phyloP scores from a whole-genome alignment of 108 stramenopile genomes.

The Fistulifera pelliculosa region DNA sequence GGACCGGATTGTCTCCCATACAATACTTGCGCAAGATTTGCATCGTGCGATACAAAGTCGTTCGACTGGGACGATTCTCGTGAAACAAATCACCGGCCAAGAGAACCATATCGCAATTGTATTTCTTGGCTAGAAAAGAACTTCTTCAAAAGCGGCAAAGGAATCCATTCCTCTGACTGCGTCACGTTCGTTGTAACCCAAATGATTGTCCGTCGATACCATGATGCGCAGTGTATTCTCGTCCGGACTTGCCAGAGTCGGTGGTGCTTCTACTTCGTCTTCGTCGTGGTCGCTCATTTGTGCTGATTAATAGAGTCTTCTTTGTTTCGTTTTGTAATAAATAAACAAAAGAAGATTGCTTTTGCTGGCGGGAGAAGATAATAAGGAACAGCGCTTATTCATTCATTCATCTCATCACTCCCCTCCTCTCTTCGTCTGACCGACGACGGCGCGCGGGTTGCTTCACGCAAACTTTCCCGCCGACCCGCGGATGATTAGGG shows the following conservation, averaged over 20 bases:
- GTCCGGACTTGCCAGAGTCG: conserved; percentile 19
- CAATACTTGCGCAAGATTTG: conserved; percentile 84
- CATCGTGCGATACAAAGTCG: conserved; percentile 86
- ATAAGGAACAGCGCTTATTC: too few relatives aligned
- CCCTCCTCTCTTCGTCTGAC: too few relatives aligned
- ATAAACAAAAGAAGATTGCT: too few relatives aligned
- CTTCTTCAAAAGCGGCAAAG: conserved; percentile 95
- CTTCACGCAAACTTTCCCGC: too few relatives aligned
- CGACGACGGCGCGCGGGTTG: too few relatives aligned
- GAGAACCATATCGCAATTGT: conserved; percentile 79
- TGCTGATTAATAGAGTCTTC: too few relatives aligned
- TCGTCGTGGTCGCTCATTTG: too few relatives aligned
- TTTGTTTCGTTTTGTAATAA: too few relatives aligned
- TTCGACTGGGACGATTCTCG: conserved; percentile 90
- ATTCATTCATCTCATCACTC: too few relatives aligned
- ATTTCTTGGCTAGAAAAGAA: conserved; percentile 65
- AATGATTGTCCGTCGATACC: conserved; percentile 94
- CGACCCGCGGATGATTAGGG: too few relatives aligned
- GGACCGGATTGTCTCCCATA: conserved; percentile 83
- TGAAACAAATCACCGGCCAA: conserved; percentile 96
- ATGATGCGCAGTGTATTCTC: conserved; percentile 77
- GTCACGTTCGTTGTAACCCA: conserved; percentile 90
- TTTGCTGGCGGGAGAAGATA: too few relatives aligned
- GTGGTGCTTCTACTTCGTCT: too few relatives aligned
- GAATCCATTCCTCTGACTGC: conserved; percentile 86